Conservation (phyloP, 805 yeast species). For the Hanseniaspora lindneri region DNA sequence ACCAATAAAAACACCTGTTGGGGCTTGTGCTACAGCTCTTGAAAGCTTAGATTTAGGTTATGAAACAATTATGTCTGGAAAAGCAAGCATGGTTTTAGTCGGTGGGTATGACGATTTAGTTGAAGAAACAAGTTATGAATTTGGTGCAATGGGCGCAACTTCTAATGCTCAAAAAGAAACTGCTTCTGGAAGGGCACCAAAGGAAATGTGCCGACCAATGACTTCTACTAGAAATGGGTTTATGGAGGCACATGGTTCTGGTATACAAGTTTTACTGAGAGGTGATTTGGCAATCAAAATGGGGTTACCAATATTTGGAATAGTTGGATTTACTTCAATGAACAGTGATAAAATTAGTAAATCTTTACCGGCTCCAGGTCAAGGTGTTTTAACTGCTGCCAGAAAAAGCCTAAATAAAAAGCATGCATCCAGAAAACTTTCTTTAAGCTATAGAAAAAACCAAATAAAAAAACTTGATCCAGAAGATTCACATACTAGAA, state of each 20-base stretch:
- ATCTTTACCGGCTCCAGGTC: conserved; percentile 89
- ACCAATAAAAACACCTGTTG: conserved; percentile 86
- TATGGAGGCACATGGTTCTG: conserved; percentile 92
- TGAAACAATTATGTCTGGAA: conserved; percentile 68
- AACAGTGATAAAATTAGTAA: conserved; percentile 85
- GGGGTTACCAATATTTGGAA: conserved; percentile 89
- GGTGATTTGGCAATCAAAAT: conserved; percentile 72
- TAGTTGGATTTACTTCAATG: conserved; percentile 70
- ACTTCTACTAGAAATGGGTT: conserved; percentile 78
- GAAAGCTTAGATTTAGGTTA: conserved; percentile 80
- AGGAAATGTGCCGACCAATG: conserved; percentile 85
- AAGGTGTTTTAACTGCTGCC: conserved; percentile 82
- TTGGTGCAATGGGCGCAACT: conserved; percentile 87
- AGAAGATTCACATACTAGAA: conserved; percentile 48
- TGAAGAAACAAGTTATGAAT: conserved; percentile 81
- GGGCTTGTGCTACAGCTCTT: conserved; percentile 87
- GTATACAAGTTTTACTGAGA: conserved; percentile 76
- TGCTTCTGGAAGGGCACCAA: conserved; percentile 67
- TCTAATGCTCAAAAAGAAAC: conserved; percentile 61
- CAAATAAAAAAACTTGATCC: conserved; percentile 15
- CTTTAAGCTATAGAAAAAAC: conserved; percentile 18
- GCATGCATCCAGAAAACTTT: conserved; percentile 16
- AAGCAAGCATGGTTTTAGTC: conserved; percentile 73
- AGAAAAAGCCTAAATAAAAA: conserved; percentile 41
- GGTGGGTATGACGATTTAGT: conserved; percentile 92